Evolutionary conservation across 1,139 yeast species (phyloP).

Genomic region (Pichia sp.): DNA sequence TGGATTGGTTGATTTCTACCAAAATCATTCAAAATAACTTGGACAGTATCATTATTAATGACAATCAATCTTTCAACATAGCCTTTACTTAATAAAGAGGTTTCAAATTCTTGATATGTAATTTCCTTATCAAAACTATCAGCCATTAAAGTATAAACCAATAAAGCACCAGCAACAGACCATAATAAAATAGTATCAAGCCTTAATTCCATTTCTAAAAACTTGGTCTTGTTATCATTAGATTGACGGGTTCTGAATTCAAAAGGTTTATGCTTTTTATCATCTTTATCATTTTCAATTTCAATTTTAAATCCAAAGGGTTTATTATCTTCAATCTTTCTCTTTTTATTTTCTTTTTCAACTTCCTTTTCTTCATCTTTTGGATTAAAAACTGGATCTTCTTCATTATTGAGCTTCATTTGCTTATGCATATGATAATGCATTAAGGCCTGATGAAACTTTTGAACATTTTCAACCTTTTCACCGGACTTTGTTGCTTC

Average conservation of each 20-base stretch:
- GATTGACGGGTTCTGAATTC: slow-evolving; percentile 16
- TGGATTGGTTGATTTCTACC: slow-evolving; percentile 33
- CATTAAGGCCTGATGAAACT: slow-evolving; percentile 26
- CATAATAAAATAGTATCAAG: slow-evolving; percentile 22
- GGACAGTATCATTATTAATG: slow-evolving; percentile 56
- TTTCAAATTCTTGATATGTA: slow-evolving; percentile 75
- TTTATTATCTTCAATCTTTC: slow-evolving; percentile 4
- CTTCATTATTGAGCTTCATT: slow-evolving; percentile 15
- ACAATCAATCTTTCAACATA: slow-evolving; percentile 63
- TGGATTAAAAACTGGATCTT: slow-evolving; percentile 16
- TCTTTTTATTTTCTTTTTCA: slow-evolving; percentile 1
- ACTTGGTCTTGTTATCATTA: slow-evolving; percentile 11
- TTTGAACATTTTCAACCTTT: slow-evolving; percentile 27
- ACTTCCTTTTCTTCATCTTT: slow-evolving; percentile 1
- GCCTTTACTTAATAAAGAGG: slow-evolving; percentile 55
- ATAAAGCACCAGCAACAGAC: slow-evolving; percentile 18
- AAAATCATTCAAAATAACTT: slow-evolving; percentile 59
- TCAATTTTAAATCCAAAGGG: slow-evolving; percentile 16
- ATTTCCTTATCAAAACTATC: slow-evolving; percentile 36
- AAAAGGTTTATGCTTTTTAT: slow-evolving; percentile 12
- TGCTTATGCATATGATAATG: slow-evolving; percentile 27
- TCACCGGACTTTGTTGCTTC: slow-evolving; percentile 24
- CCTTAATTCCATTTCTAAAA: slow-evolving; percentile 18
- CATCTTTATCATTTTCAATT: slow-evolving; percentile 10
- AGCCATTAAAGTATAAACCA: slow-evolving; percentile 16